A percentile compares a stretch with the other conserved stretches of the same genome.
phyloP scores from a whole-genome alignment of 257 asterid genomes.

The Solanum paucissectum region DNA sequence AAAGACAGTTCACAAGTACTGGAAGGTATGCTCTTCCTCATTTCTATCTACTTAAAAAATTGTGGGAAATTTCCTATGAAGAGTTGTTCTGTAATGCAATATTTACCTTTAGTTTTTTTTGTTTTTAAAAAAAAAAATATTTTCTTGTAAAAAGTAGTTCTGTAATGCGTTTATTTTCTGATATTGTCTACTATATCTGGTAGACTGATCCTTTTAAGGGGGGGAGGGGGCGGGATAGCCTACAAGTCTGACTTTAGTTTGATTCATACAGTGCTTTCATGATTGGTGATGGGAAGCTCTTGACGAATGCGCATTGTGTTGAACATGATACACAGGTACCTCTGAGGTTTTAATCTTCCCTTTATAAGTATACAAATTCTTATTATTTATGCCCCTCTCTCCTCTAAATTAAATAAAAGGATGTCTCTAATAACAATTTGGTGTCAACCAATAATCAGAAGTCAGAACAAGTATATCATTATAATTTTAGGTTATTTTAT shows the following conservation, averaged over 20 bases:
- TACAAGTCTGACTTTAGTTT: conserved; percentile 4
- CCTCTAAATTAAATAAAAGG: not conserved
- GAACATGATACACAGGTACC: conserved; percentile 79
- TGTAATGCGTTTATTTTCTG: not conserved
- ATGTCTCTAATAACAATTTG: not conserved
- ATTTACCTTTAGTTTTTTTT: too few species aligned
- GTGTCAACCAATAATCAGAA: not conserved
- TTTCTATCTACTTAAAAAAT: not conserved
- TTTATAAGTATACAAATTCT: not conserved
- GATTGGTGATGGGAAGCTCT: conserved; percentile 82
- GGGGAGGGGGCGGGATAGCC: not conserved
- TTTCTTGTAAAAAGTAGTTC: not conserved
- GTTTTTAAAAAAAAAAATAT: too few species aligned
- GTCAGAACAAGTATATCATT: not conserved
- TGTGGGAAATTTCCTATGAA: not conserved
- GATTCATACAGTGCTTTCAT: conserved; percentile 65
- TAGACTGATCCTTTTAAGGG: not conserved
- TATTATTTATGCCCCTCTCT: not conserved
- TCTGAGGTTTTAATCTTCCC: not conserved
- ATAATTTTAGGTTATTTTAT: not conserved
- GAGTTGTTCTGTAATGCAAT: not conserved
- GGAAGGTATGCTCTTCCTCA: conserved; percentile 62
- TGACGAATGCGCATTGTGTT: conserved; percentile 97
- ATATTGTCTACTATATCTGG: not conserved
- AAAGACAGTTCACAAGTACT: conserved; percentile 80